phyloP scores from a whole-genome alignment of 352 stramenopile species.

The Phytopythium oedochilum region DNA sequence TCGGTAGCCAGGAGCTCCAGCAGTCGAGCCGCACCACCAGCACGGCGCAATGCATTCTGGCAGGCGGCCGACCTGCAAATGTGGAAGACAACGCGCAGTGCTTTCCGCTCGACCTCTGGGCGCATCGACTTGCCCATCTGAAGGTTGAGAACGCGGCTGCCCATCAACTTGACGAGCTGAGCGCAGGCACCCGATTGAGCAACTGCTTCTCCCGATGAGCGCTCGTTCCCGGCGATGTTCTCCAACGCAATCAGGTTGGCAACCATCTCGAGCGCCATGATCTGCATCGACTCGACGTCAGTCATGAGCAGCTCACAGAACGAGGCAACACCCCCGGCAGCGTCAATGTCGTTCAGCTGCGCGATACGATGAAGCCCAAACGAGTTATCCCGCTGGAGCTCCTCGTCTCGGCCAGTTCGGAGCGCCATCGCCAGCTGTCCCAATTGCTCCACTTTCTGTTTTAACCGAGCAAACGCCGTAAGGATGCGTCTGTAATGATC shows the following conservation, averaged over 20 bases:
- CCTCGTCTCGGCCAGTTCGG: slow-evolving; percentile 41
- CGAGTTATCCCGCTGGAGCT: slow-evolving; percentile 39
- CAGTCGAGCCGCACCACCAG: slow-evolving; percentile 42
- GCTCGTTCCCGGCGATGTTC: slow-evolving; percentile 64
- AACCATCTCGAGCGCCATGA: slow-evolving; percentile 64
- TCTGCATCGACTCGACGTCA: slow-evolving; percentile 49
- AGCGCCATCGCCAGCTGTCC: slow-evolving; percentile 55
- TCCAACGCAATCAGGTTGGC: slow-evolving; percentile 70
- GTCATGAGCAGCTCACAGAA: slow-evolving; percentile 67
- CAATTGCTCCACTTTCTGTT: slow-evolving; percentile 65
- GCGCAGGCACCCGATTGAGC: slow-evolving; percentile 50
- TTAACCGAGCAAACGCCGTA: neutral
- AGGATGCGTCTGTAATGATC: neutral
- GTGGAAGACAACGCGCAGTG: slow-evolving; percentile 70
- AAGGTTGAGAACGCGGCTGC: slow-evolving; percentile 49
- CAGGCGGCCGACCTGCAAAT: slow-evolving; percentile 58
- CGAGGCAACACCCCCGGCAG: slow-evolving; percentile 61
- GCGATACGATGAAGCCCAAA: slow-evolving; percentile 69
- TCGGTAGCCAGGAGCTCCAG: slow-evolving; percentile 54
- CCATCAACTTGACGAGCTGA: slow-evolving; percentile 57
- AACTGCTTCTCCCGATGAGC: slow-evolving; percentile 59
- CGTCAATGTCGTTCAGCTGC: slow-evolving; percentile 83
- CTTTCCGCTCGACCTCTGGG: slow-evolving; percentile 64
- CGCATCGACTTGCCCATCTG: slow-evolving; percentile 35
- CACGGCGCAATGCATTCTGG: slow-evolving; percentile 62